Conservation (phyloP, 164 flowering plant species). For the Magnolia sinica region DNA sequence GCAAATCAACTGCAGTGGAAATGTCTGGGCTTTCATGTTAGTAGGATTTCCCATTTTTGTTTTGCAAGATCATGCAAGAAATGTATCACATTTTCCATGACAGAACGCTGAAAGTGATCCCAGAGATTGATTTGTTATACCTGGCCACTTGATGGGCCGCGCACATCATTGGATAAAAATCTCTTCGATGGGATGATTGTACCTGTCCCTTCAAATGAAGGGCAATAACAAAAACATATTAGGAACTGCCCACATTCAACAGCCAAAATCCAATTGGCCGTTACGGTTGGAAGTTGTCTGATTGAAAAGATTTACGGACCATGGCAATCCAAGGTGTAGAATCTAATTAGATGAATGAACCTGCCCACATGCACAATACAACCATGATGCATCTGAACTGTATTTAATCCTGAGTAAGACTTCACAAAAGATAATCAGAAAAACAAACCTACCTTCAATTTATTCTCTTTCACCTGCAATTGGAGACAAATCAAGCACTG, state of each 20-base stretch:
- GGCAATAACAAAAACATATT: background rate
- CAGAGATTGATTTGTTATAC: background rate
- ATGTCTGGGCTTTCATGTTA: background rate
- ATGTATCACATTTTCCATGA: too few relatives aligned
- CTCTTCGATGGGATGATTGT: background rate
- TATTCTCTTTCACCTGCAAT: background rate
- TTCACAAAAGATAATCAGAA: background rate
- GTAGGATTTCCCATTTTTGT: background rate
- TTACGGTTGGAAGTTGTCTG: too few relatives aligned
- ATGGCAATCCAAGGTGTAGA: too few relatives aligned
- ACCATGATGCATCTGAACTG: background rate
- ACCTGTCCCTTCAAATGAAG: background rate
- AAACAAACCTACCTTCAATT: background rate
- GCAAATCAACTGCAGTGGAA: background rate
- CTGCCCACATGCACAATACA: background rate
- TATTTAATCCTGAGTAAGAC: background rate
- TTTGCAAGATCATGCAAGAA: background rate
- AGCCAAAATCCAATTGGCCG: too few relatives aligned
- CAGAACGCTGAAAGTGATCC: background rate
- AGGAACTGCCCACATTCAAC: too few relatives aligned
- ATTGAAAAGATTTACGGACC: too few relatives aligned
- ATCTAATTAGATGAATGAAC: too few relatives aligned
- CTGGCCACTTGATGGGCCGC: background rate
- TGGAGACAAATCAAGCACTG: too few relatives aligned
- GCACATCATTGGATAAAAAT: background rate